Evolutionary conservation across 2,329 filamentous ascomycete genomes (phyloP).

Genomic region (Dothideomycetes sp.): DNA sequence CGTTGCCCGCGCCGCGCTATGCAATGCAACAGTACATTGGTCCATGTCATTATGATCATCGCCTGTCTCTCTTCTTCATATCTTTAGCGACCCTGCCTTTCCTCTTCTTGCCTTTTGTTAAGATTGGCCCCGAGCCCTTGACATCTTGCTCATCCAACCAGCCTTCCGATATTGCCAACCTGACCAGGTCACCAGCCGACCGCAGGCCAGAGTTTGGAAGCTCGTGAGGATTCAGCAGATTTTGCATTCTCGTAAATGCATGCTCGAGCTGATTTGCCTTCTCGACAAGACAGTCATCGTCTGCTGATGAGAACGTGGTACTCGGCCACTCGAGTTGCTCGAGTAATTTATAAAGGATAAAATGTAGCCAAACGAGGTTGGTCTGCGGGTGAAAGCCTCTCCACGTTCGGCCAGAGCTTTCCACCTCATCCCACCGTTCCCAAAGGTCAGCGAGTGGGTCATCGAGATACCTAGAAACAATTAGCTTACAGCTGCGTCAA

Average conservation of each 20-base stretch:
- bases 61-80: neutral
- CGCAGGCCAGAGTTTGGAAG: conserved; percentile 11
- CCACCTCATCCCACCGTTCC: conserved; percentile 16
- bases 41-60: too few species aligned
- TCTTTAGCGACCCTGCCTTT: neutral
- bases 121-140: conserved; percentile 12
- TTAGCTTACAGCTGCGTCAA: neutral
- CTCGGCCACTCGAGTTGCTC: conserved; percentile 16
- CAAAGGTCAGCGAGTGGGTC: conserved; percentile 30
- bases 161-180: conserved; percentile 20
- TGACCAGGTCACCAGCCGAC: conserved; percentile 16
- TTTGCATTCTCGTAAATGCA: conserved; percentile 24
- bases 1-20: conserved; percentile 5
- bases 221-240: conserved; percentile 27
- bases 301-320: conserved; percentile 1
- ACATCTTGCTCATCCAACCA: conserved; percentile 26
- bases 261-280: conserved; percentile 27
- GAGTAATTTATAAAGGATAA: conserved; percentile 47
- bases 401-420: conserved; percentile 30
- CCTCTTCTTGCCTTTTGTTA: neutral
- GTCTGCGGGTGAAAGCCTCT: conserved; percentile 45
- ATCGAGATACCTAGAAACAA: conserved; percentile 13
- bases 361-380: conserved; percentile 54
- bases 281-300: conserved; percentile 8
- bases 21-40: too few species aligned